Percentiles rank a stretch among this genome's conserved stretches.
Conservation (phyloP, 2,329 filamentous ascomycete genomes). For the Botrytis byssoidea region DNA sequence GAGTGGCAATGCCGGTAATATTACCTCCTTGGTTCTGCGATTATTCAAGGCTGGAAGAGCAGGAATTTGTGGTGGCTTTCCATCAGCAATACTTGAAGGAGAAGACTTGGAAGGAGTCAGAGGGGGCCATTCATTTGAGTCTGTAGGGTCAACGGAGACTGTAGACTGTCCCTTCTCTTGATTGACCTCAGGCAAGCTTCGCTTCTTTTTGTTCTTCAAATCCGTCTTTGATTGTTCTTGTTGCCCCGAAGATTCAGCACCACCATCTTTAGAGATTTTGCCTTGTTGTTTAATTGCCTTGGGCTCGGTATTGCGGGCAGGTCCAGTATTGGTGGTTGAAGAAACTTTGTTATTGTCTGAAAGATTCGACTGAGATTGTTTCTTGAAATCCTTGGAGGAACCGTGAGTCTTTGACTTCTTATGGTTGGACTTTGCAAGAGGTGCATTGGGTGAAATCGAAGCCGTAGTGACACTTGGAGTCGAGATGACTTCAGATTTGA, state of each 20-base stretch:
- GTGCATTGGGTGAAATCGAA: background rate
- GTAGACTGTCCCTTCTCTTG: background rate
- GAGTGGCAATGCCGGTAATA: conserved; percentile 15
- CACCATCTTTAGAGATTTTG: background rate
- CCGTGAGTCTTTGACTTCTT: background rate
- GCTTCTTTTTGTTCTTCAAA: conserved; percentile 9
- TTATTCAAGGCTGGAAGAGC: conserved; percentile 15
- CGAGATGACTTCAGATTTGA: background rate
- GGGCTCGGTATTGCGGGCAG: conserved; percentile 25
- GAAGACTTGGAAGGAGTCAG: conserved; percentile 26
- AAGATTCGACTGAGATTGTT: conserved; percentile 4
- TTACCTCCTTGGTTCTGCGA: background rate
- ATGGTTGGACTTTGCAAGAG: background rate
- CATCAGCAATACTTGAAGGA: conserved; percentile 27
- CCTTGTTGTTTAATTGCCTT: background rate
- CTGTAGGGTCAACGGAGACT: conserved; percentile 3
- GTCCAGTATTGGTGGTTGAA: conserved; percentile 12
- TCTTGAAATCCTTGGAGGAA: conserved; percentile 16
- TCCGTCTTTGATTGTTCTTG: conserved; percentile 7
- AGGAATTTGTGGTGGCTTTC: conserved; percentile 23
- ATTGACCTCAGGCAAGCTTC: background rate
- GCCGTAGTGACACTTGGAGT: background rate
- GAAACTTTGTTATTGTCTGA: conserved; percentile 20
- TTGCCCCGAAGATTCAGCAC: background rate
- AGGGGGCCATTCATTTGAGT: conserved; percentile 29